A percentile compares a stretch with the other conserved stretches of the same genome.
Evolutionary conservation across 164 flowering plant genomes (phyloP).

Genomic region (Nymphaea colorata): DNA sequence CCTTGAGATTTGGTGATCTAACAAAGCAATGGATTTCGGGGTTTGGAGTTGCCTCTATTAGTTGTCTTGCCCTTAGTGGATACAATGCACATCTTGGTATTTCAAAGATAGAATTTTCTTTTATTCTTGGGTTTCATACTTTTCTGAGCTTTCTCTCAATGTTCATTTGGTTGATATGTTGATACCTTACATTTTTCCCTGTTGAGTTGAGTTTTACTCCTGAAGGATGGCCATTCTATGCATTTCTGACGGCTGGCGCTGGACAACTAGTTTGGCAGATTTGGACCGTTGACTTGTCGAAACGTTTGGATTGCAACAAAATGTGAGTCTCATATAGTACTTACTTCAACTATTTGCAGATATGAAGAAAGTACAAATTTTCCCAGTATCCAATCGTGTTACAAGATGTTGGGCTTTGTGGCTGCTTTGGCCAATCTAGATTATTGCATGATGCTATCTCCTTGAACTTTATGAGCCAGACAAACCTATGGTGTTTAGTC

Average conservation of each 20-base stretch:
- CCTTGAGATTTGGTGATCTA: conserved; percentile 80
- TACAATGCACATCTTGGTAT: conserved; percentile 72
- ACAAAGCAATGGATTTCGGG: conserved; percentile 73
- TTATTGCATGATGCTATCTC: too few species aligned
- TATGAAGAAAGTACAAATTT: too few species aligned
- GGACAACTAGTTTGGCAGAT: conserved; percentile 93
- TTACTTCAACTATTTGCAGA: background rate
- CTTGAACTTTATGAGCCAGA: too few species aligned
- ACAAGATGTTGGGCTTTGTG: too few species aligned
- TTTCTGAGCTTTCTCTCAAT: background rate
- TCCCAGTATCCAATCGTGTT: too few species aligned
- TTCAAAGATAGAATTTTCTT: conserved; percentile 1
- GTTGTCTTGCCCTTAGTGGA: conserved; percentile 74
- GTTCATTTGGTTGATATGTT: background rate
- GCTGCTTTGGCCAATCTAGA: too few species aligned
- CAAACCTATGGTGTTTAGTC: too few species aligned
- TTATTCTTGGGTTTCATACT: too few species aligned
- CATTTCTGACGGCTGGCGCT: conserved; percentile 53
- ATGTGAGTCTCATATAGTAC: conserved; percentile 33
- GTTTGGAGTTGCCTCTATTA: conserved; percentile 62
- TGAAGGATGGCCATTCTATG: conserved; percentile 87
- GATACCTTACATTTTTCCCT: background rate
- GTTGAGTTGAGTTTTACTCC: conserved; percentile 1
- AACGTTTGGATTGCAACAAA: conserved; percentile 72
- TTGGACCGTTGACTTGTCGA: conserved; percentile 65